A percentile compares a stretch with the other conserved stretches of the same genome.
Conservation (phyloP, 2,329 filamentous ascomycete genomes). For the Diaporthe citrichinensis region DNA sequence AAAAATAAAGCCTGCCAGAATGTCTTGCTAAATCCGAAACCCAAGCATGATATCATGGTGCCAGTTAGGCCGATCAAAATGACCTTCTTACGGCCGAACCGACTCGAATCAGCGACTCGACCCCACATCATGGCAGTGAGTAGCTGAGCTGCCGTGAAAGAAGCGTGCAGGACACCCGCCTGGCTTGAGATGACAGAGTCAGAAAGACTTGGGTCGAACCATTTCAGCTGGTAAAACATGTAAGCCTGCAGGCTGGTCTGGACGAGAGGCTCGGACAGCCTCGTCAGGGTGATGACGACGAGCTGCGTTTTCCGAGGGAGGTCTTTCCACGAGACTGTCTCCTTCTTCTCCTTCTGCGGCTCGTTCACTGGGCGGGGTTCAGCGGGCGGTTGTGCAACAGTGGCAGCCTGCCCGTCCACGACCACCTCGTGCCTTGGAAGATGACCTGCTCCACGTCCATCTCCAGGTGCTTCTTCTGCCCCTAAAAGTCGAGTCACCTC, state of each 20-base stretch:
- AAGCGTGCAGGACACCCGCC: constrained; percentile 82
- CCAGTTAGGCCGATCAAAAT: constrained; percentile 83
- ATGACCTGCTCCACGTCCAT: background rate
- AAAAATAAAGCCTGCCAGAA: constrained; percentile 75
- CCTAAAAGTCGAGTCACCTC: constrained; percentile 5
- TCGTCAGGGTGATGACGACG: constrained; percentile 81
- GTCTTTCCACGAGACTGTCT: constrained; percentile 76
- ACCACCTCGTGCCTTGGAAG: background rate
- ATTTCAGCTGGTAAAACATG: constrained; percentile 90
- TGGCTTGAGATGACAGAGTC: constrained; percentile 80
- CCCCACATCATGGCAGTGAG: constrained; percentile 89
- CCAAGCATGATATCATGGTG: constrained; percentile 73
- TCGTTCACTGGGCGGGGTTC: background rate
- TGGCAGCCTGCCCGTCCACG: background rate
- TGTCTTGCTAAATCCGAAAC: constrained; percentile 78
- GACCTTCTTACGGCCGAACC: constrained; percentile 81
- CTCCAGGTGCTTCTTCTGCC: constrained; percentile 2
- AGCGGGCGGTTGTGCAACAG: background rate
- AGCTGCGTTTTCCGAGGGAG: constrained; percentile 85
- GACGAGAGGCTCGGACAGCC: constrained; percentile 85
- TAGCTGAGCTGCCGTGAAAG: constrained; percentile 87
- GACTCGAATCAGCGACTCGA: constrained; percentile 73
- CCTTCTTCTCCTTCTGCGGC: constrained; percentile 34
- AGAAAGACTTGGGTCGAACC: constrained; percentile 71
- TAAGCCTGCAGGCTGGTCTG: constrained; percentile 83